Evolutionary conservation across 2,329 filamentous ascomycete genomes (phyloP).

Genomic region (Claviceps capensis): DNA sequence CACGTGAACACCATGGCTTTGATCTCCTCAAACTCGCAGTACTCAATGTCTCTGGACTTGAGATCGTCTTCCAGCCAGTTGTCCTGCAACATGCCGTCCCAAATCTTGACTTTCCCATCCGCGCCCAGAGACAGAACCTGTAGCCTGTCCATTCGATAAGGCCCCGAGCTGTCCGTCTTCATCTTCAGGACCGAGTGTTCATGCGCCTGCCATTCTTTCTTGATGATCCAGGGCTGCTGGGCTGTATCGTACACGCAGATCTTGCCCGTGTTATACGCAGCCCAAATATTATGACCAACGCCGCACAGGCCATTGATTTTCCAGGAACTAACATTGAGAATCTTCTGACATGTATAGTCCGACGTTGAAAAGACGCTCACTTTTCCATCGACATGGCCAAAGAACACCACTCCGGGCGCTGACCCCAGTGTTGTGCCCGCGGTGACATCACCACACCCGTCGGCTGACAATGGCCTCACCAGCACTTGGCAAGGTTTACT

Average conservation of each 20-base stretch:
- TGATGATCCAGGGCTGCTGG: slow-evolving; percentile 70
- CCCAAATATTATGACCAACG: slow-evolving; percentile 76
- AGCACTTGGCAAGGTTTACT: slow-evolving; percentile 63
- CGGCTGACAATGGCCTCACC: slow-evolving; percentile 53
- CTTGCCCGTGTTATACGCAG: slow-evolving; percentile 86
- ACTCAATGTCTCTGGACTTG: slow-evolving; percentile 70
- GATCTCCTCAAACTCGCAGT: slow-evolving; percentile 74
- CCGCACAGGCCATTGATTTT: slow-evolving; percentile 84
- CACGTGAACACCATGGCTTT: slow-evolving; percentile 76
- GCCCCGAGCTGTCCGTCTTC: slow-evolving; percentile 62
- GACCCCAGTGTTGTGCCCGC: slow-evolving; percentile 65
- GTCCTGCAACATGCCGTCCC: slow-evolving; percentile 87
- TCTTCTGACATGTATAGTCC: slow-evolving; percentile 62
- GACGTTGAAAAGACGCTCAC: slow-evolving; percentile 78
- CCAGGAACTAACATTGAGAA: slow-evolving; percentile 81
- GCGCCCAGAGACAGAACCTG: slow-evolving; percentile 80
- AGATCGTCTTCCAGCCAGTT: slow-evolving; percentile 90
- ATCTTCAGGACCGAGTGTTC: slow-evolving; percentile 69
- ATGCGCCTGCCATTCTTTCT: slow-evolving; percentile 93
- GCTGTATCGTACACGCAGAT: slow-evolving; percentile 83
- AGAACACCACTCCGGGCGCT: slow-evolving; percentile 67
- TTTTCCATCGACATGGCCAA: slow-evolving; percentile 89
- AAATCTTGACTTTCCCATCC: slow-evolving; percentile 71
- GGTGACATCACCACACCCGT: slow-evolving; percentile 73
- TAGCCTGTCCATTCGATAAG: slow-evolving; percentile 71